Percentiles rank a stretch among this genome's conserved stretches.
These are phyloP conservation scores for Myriosclerotinia scirpicola DNA, from an alignment of 2,329 filamentous ascomycete genomes.

Conservation along the genomic window DNA sequence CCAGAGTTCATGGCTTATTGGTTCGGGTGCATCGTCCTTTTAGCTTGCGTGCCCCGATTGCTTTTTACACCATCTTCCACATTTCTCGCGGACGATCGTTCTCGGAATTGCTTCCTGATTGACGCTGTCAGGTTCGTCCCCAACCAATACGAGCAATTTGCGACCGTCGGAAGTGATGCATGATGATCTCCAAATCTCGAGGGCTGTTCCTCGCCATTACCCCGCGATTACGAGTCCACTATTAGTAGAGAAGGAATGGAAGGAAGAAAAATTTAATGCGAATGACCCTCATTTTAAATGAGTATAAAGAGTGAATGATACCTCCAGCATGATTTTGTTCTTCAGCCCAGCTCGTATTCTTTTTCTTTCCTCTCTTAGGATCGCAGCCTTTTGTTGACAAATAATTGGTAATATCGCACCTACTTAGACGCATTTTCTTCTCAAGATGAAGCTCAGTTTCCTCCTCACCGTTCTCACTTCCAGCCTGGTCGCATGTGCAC, in stretches of 20 bases:
- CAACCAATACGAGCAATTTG: neutral
- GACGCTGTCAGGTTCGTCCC: neutral
- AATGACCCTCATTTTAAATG: neutral
- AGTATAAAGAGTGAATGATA: conserved; percentile 13
- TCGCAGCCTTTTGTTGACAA: neutral
- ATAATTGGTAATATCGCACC: neutral
- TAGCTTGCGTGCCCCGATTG: neutral
- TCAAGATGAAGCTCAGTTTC: conserved; percentile 18
- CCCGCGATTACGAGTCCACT: conserved; percentile 4
- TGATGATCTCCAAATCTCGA: neutral
- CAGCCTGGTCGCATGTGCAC: conserved; percentile 26
- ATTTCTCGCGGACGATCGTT: neutral
- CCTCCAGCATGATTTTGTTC: conserved; percentile 1
- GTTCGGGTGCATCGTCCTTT: neutral
- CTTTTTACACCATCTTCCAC: neutral
- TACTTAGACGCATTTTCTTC: neutral
- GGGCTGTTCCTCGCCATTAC: neutral
- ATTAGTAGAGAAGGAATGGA: neutral
- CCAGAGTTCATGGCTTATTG: neutral
- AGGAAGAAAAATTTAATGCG: neutral
- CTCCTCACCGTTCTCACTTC: conserved; percentile 23
- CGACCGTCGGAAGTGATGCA: neutral
- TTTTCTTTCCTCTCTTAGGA: neutral
- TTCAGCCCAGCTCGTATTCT: conserved; percentile 11
- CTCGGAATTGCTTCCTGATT: conserved; percentile 13